Conservation (phyloP, 1,284 basidiomycete species). For the Coniophora puteana region DNA sequence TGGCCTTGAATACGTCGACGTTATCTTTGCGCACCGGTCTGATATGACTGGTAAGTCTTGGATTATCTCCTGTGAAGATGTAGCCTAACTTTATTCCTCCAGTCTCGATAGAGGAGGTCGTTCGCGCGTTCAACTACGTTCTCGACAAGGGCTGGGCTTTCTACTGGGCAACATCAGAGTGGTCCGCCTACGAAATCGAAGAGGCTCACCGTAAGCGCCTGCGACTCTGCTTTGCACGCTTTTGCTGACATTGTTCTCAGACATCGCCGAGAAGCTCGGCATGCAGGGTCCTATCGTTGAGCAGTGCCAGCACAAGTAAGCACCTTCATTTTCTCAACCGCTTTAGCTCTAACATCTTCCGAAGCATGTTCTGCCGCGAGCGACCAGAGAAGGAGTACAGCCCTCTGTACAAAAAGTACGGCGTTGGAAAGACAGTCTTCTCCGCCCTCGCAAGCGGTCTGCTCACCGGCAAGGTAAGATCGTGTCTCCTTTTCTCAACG, state of each 20-base stretch:
- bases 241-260: conserved; percentile 14
- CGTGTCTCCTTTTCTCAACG: no score
- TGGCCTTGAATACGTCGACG: conserved; percentile 64
- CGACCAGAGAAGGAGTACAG: conserved; percentile 60
- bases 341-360: background rate
- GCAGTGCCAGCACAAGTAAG: conserved; percentile 50
- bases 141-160: conserved; percentile 44
- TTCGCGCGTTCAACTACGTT: conserved; percentile 42
- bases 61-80: background rate
- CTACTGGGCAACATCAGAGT: conserved; percentile 57
- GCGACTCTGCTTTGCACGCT: background rate
- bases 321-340: background rate
- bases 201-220: conserved; percentile 43
- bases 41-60: conserved; percentile 39
- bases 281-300: conserved; percentile 59
- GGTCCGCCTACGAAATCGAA: conserved; percentile 51
- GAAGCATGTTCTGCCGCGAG: conserved; percentile 43
- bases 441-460: conserved; percentile 55
- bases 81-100: background rate
- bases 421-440: conserved; percentile 51
- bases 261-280: conserved; percentile 52
- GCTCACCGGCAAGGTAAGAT: conserved; percentile 55
- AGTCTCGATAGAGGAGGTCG: conserved; percentile 43
- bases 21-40: conserved; percentile 56
- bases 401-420: conserved; percentile 36